These are phyloP conservation scores for Penicillium sp. DNA, from an alignment of 2,329 filamentous ascomycete species.

Conservation along the genomic window DNA sequence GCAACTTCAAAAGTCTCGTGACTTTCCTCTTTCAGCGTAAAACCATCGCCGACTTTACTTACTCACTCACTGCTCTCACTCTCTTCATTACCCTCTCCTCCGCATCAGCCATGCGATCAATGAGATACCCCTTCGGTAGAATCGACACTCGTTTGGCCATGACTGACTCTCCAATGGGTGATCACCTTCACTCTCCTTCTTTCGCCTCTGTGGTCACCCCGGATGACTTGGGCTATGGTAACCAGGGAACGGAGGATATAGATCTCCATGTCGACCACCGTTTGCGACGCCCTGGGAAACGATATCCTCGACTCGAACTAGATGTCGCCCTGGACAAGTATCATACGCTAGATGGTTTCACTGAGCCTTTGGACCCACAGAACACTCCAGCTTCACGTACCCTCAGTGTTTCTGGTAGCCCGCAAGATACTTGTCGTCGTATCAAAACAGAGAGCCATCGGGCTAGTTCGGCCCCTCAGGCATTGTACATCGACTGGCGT, in stretches of 20 bases:
- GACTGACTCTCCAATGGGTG: constrained; percentile 8
- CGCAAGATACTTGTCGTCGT: neutral
- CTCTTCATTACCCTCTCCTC: neutral
- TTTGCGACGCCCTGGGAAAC: constrained; percentile 3
- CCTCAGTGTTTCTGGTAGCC: constrained; percentile 11
- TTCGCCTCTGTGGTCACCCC: constrained; percentile 15
- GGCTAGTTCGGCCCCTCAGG: constrained; percentile 8
- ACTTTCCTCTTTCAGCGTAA: neutral
- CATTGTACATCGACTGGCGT: constrained; percentile 15
- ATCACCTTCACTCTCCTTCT: constrained; percentile 12
- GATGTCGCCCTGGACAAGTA: constrained; percentile 24
- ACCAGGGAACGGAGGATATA: neutral
- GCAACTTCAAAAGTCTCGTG: neutral
- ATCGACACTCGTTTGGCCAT: constrained; percentile 24
- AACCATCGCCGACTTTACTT: too few relatives aligned
- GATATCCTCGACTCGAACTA: constrained; percentile 22
- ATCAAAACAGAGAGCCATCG: constrained; percentile 8
- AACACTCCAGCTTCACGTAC: constrained; percentile 25
- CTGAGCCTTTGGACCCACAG: constrained; percentile 20
- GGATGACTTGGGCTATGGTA: constrained; percentile 5
- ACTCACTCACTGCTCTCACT: too few relatives aligned
- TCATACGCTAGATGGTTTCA: constrained; percentile 20
- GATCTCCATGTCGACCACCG: neutral
- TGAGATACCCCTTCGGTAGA: constrained; percentile 22
- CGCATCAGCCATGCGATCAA: constrained; percentile 16